A percentile compares a stretch with the other conserved stretches of the same genome.
These are phyloP conservation scores for Protostelium mycophagum DNA, from an alignment of 78 protist species.

Conservation along the genomic window DNA sequence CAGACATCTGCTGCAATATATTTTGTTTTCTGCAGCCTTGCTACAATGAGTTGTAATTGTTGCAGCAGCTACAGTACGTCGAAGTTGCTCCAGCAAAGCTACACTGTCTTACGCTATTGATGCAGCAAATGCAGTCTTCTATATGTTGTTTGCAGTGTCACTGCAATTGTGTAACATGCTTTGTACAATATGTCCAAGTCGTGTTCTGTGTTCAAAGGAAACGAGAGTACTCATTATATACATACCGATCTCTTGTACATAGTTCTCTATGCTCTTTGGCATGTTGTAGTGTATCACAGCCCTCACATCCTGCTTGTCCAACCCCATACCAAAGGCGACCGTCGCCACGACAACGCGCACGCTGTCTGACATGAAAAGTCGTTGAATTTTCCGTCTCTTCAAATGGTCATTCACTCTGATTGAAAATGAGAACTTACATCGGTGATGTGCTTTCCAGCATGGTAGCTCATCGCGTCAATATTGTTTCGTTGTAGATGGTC, in stretches of 20 bases:
- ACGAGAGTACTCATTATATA: neutral
- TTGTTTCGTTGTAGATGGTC: constrained; percentile 13
- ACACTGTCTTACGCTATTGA: too few species aligned
- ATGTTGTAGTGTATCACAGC: constrained; percentile 89
- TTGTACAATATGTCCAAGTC: too few species aligned
- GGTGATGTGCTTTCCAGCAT: constrained; percentile 26
- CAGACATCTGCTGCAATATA: too few species aligned
- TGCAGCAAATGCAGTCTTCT: too few species aligned
- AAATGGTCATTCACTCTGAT: neutral
- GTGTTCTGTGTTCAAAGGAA: too few species aligned
- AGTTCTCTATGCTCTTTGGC: constrained; percentile 89
- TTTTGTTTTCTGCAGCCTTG: too few species aligned
- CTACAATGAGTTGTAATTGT: too few species aligned
- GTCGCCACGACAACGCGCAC: constrained; percentile 85
- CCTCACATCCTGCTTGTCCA: constrained; percentile 86
- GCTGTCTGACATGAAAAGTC: constrained; percentile 55
- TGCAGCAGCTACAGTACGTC: too few species aligned
- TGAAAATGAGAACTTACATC: too few species aligned
- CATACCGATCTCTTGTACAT: constrained; percentile 82
- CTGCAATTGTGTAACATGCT: too few species aligned
- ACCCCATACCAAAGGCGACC: constrained; percentile 98
- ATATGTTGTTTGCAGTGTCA: too few species aligned
- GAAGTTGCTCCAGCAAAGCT: too few species aligned
- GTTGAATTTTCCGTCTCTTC: constrained; percentile 36
- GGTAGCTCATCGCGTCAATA: constrained; percentile 47